Evolutionary conservation across 176 grass and related monocot species (phyloP).

Genomic region (Carex parvula): DNA sequence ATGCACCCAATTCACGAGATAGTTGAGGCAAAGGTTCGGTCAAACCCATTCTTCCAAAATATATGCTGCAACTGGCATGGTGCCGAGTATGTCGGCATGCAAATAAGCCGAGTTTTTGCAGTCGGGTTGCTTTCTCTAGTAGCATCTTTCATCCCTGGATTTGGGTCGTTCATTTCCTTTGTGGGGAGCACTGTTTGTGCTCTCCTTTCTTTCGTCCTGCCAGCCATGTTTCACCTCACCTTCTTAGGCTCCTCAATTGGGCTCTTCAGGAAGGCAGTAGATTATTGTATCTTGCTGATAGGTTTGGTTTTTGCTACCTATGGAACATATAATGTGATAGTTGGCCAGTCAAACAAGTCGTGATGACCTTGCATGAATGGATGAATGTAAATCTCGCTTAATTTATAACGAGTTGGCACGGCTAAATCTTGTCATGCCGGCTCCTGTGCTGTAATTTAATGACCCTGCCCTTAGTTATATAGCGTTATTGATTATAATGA

Average conservation of each 20-base stretch:
- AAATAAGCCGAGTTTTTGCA: conserved; percentile 47
- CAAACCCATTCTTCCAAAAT: conserved; percentile 53
- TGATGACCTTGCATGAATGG: not conserved
- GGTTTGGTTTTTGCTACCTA: conserved; percentile 54
- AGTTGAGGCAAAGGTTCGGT: conserved; percentile 50
- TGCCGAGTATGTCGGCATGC: conserved; percentile 38
- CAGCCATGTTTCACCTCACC: conserved; percentile 56
- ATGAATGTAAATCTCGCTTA: not conserved
- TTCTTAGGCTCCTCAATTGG: conserved; percentile 55
- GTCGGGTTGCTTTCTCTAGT: conserved; percentile 40
- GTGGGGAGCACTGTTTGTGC: conserved; percentile 80
- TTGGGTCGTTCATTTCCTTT: conserved; percentile 75
- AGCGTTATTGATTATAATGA: no score
- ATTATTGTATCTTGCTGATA: conserved; percentile 55
- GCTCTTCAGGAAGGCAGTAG: conserved; percentile 33
- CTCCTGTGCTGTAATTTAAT: no score
- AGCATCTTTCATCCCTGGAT: conserved; percentile 70
- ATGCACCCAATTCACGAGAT: conserved; percentile 94
- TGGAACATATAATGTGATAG: conserved; percentile 42
- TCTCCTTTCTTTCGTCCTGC: conserved; percentile 77
- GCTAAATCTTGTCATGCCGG: no score
- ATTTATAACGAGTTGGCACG: no score
- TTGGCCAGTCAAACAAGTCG: not conserved
- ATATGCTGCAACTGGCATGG: conserved; percentile 4
- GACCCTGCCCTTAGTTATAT: no score